A percentile compares a stretch with the other conserved stretches of the same genome.
These are phyloP conservation scores for Fusarium duplospermum DNA, from an alignment of 2,329 filamentous ascomycete species.

Conservation along the genomic window DNA sequence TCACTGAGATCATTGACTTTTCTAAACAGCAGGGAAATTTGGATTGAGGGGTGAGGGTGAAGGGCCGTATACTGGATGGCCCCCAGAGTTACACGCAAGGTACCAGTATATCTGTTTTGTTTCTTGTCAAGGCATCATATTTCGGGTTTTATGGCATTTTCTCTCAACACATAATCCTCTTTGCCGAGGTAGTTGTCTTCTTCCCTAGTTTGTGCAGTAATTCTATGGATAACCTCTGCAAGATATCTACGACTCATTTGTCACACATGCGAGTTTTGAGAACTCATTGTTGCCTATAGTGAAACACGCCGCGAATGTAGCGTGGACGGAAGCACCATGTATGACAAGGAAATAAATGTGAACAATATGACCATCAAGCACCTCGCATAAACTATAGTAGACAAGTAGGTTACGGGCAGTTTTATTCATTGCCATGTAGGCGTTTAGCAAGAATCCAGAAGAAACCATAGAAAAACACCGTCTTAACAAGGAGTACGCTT, in stretches of 20 bases:
- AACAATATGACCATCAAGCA: neutral
- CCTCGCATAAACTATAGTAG: neutral
- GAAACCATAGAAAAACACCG: neutral
- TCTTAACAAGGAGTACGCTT: too few species aligned
- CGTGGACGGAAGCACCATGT: neutral
- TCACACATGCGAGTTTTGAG: neutral
- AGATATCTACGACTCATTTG: neutral
- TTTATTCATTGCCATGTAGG: neutral
- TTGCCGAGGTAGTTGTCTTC: neutral
- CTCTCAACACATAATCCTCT: neutral
- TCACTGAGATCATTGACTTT: neutral
- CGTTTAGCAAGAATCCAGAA: neutral
- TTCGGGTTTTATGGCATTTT: neutral
- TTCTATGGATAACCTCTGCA: neutral
- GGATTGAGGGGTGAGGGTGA: neutral
- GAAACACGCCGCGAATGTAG: neutral
- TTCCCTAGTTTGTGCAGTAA: neutral
- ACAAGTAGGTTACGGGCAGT: too few species aligned
- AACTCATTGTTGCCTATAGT: neutral
- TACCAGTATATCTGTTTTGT: neutral
- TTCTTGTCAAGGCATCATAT: neutral
- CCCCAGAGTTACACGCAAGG: neutral
- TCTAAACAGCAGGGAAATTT: neutral
- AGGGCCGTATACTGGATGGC: neutral
- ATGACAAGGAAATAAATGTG: neutral